Percentiles rank a stretch among this genome's conserved stretches.
These are phyloP conservation scores for Erodium texanum DNA, from an alignment of 441 rosid species.

Conservation along the genomic window DNA sequence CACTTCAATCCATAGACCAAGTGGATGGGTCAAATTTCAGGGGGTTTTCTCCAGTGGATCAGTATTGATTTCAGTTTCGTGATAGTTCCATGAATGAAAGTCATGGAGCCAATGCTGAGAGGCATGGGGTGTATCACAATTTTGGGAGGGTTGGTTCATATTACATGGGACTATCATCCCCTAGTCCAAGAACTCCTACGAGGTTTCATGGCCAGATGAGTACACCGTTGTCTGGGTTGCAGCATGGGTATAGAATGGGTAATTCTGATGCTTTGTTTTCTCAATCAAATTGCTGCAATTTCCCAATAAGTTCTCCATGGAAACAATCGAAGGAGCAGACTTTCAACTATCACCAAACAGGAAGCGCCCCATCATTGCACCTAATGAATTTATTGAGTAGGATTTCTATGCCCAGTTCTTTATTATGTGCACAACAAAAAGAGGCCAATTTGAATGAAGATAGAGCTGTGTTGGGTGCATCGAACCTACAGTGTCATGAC, in stretches of 20 bases:
- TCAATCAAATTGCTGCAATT: conserved; percentile 10
- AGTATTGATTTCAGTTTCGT: not conserved
- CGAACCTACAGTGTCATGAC: not conserved
- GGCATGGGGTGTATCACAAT: not conserved
- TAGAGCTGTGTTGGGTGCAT: conserved; percentile 14
- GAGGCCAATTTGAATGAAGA: conserved; percentile 18
- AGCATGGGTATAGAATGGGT: conserved; percentile 12
- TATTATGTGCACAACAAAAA: conserved; percentile 15
- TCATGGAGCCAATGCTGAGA: not conserved
- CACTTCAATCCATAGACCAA: not conserved
- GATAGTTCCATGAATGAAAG: not conserved
- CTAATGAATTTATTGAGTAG: conserved; percentile 9
- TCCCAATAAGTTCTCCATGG: conserved; percentile 15
- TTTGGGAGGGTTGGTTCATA: not conserved
- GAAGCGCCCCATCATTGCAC: not conserved
- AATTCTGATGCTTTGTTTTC: conserved; percentile 17
- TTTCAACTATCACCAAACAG: not conserved
- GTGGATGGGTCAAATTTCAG: not conserved
- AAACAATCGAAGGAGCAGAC: conserved; percentile 9
- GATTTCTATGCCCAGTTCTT: conserved; percentile 12
- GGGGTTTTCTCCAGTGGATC: not conserved
- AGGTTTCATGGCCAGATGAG: conserved; percentile 14
- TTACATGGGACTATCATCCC: too few species aligned
- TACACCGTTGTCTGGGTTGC: conserved; percentile 13
- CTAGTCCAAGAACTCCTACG: not conserved